These are phyloP conservation scores for Mucor lusitanicus DNA, from an alignment of 371 early-diverging fungal genomes.

Conservation along the genomic window DNA sequence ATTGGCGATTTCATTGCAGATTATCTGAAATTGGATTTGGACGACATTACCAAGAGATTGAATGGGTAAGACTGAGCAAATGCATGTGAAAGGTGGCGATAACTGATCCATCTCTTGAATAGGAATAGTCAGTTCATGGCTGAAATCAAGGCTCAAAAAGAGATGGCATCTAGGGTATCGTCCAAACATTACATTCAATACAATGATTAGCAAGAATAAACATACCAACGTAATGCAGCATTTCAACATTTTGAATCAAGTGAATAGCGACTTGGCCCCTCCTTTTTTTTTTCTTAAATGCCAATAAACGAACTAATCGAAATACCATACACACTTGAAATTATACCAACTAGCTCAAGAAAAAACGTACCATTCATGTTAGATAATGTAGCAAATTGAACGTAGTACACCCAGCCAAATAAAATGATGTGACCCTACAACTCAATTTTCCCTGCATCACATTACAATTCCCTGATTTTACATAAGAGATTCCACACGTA, in stretches of 20 bases:
- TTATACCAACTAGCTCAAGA: too few relatives aligned
- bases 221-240: too few relatives aligned
- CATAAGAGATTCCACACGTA: background rate
- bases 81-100: background rate
- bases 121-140: background rate
- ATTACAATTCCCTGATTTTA: background rate
- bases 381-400: background rate
- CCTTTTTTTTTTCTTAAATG: too few relatives aligned
- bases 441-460: background rate
- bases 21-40: slow-evolving; percentile 66
- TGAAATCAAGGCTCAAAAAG: background rate
- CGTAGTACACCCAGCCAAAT: background rate
- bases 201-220: background rate
- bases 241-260: too few relatives aligned
- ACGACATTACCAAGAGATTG: slow-evolving; percentile 54
- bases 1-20: slow-evolving; percentile 76
- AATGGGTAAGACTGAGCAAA: background rate
- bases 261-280: too few relatives aligned
- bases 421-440: background rate
- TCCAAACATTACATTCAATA: background rate
- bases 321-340: too few relatives aligned
- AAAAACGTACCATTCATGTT: too few relatives aligned
- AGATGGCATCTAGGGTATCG: background rate
- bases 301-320: too few relatives aligned
- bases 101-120: background rate